These are phyloP conservation scores for Hibiscus mutabilis DNA, from an alignment of 345 rosid species.

Conservation along the genomic window DNA sequence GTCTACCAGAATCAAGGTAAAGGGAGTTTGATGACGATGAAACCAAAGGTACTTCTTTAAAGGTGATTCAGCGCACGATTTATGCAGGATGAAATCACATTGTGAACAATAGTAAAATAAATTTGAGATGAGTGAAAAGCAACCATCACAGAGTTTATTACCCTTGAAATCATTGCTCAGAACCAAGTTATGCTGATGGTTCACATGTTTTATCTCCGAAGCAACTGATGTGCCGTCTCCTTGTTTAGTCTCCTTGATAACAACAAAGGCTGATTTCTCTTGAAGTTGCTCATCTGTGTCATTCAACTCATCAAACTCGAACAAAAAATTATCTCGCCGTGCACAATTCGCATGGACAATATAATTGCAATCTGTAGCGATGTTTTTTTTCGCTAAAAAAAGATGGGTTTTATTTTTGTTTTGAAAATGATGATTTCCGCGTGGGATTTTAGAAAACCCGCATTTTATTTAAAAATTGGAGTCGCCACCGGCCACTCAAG, in stretches of 20 bases:
- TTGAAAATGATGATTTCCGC: no score
- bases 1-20: neutral
- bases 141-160: neutral
- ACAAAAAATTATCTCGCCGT: neutral
- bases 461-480: no score
- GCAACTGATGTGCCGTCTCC: neutral
- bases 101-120: neutral
- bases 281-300: neutral
- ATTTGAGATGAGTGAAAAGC: neutral
- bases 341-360: neutral
- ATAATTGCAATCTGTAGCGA: neutral
- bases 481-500: no score
- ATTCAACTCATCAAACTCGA: neutral
- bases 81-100: neutral
- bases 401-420: no score
- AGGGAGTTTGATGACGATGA: neutral
- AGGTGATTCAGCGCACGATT: neutral
- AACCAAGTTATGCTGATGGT: neutral
- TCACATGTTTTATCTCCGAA: neutral
- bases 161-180: neutral
- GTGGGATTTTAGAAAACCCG: no score
- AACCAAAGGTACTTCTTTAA: neutral
- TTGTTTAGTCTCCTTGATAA: neutral
- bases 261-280: neutral
- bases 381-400: no score